These are phyloP conservation scores for Xerophyta viscosa DNA, from an alignment of 106 monocot genomes.

Conservation along the genomic window DNA sequence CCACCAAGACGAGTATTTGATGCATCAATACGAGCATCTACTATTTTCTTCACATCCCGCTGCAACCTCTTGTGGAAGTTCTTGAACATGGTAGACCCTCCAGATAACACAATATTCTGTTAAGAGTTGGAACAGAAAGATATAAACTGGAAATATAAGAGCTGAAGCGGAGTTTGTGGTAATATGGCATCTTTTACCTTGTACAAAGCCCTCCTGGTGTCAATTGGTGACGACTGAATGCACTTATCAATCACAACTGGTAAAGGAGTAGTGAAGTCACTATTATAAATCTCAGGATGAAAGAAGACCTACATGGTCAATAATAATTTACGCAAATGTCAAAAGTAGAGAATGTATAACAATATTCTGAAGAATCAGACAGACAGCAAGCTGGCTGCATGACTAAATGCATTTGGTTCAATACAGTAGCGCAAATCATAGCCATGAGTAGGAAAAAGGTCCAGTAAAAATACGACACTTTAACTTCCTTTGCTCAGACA, in stretches of 20 bases:
- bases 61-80: slow-evolving; percentile 92
- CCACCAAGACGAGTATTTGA: slow-evolving; percentile 49
- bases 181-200: slow-evolving; percentile 37
- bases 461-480: too few species aligned
- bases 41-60: slow-evolving; percentile 87
- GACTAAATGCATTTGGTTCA: too few species aligned
- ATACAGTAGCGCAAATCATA: too few species aligned
- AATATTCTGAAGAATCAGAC: neutral
- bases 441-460: too few species aligned
- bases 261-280: slow-evolving; percentile 68
- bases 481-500: too few species aligned
- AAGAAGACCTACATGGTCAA: slow-evolving; percentile 65
- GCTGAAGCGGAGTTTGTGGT: neutral
- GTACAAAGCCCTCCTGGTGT: slow-evolving; percentile 85
- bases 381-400: neutral
- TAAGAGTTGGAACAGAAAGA: neutral
- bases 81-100: slow-evolving; percentile 96
- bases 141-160: neutral
- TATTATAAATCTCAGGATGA: slow-evolving; percentile 79
- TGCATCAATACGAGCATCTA: slow-evolving; percentile 58
- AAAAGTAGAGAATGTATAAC: neutral
- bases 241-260: slow-evolving; percentile 76
- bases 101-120: slow-evolving; percentile 86
- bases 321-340: neutral
- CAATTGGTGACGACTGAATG: slow-evolving; percentile 91